Conservation (phyloP, 352 stramenopile genomes). For the Pythium volutum region DNA sequence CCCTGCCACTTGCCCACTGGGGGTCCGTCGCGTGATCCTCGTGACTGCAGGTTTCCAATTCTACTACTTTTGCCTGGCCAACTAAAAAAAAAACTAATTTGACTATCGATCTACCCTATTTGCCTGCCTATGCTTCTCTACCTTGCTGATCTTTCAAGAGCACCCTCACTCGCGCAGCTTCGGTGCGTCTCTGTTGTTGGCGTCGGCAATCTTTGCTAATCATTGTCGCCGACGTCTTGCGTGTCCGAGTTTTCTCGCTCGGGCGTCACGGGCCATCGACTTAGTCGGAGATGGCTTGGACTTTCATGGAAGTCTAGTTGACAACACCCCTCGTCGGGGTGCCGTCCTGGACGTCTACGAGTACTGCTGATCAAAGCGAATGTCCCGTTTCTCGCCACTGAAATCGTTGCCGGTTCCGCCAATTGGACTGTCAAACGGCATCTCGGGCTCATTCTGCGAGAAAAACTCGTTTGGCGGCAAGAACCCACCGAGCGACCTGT, state of each 20-base stretch:
- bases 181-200: background rate
- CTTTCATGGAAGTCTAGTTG: background rate
- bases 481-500: slow-evolving; percentile 62
- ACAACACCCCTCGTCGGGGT: slow-evolving; percentile 10
- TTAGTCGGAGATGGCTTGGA: background rate
- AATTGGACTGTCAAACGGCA: slow-evolving; percentile 45
- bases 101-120: slow-evolving; percentile 31
- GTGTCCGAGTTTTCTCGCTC: background rate
- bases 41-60: slow-evolving; percentile 4
- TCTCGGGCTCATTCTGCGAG: slow-evolving; percentile 38
- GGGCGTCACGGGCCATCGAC: background rate
- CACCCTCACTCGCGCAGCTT: background rate
- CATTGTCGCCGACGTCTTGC: slow-evolving; percentile 1
- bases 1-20: too few species aligned
- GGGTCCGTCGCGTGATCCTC: background rate
- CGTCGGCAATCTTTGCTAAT: background rate
- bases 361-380: slow-evolving; percentile 32
- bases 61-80: slow-evolving; percentile 15
- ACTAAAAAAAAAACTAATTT: slow-evolving; percentile 24
- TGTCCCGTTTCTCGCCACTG: slow-evolving; percentile 24
- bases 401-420: slow-evolving; percentile 41
- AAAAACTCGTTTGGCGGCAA: slow-evolving; percentile 51
- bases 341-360: slow-evolving; percentile 28
- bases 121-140: slow-evolving; percentile 19
- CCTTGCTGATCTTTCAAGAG: slow-evolving; percentile 7